Conservation (phyloP, 768 basidiomycete genomes). For the Brasilioporus rufonigricans region DNA sequence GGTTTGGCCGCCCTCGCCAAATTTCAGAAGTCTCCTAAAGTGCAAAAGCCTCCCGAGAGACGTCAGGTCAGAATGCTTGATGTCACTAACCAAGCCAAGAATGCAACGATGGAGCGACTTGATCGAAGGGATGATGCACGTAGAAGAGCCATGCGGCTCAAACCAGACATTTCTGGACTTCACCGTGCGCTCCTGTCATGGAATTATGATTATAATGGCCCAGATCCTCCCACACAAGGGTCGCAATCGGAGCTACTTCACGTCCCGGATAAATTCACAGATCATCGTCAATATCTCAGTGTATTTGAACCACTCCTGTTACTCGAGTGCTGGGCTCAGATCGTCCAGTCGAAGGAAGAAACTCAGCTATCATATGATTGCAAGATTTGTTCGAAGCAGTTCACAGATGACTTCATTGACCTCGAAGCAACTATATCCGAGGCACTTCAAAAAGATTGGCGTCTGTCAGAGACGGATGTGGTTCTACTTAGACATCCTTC, state of each 20-base stretch:
- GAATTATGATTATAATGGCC: constrained; percentile 71
- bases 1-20: constrained; percentile 55
- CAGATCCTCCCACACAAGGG: constrained; percentile 55
- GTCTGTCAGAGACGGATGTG: constrained; percentile 77
- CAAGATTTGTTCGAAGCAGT: constrained; percentile 66
- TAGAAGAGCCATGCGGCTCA: constrained; percentile 62
- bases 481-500: constrained; percentile 69
- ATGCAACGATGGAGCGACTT: constrained; percentile 48
- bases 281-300: constrained; percentile 63
- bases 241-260: constrained; percentile 32
- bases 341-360: constrained; percentile 75
- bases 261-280: constrained; percentile 66
- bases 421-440: constrained; percentile 65
- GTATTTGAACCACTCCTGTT: constrained; percentile 85
- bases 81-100: constrained; percentile 41
- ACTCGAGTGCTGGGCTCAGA: constrained; percentile 89
- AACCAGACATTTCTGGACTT: constrained; percentile 78
- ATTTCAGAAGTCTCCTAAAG: constrained; percentile 58
- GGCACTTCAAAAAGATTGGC: constrained; percentile 66
- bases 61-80: constrained; percentile 66
- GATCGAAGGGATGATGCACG: constrained; percentile 60
- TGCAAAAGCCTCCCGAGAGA: constrained; percentile 55
- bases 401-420: constrained; percentile 81
- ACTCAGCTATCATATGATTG: constrained; percentile 50
- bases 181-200: constrained; percentile 81